Evolutionary conservation across 2,329 filamentous ascomycete genomes (phyloP).

Genomic region (Chaetomiaceae sp.): DNA sequence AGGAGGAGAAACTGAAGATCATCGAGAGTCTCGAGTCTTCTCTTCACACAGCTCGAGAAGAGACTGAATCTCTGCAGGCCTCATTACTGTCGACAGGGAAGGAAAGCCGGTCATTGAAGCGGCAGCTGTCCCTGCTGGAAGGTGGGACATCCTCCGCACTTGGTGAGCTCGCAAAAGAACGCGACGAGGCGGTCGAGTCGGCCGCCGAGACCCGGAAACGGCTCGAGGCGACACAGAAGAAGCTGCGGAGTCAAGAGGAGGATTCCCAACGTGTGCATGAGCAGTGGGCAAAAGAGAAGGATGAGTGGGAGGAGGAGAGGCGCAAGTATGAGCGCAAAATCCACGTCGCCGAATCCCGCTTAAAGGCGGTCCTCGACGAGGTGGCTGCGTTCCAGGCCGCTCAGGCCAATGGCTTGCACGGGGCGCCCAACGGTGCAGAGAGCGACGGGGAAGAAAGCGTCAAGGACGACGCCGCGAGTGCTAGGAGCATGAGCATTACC

Average conservation of each 20-base stretch:
- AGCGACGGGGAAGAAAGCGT: slow-evolving; percentile 58
- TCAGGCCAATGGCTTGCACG: slow-evolving; percentile 35
- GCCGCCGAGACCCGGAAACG: slow-evolving; percentile 69
- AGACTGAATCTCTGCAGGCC: slow-evolving; percentile 67
- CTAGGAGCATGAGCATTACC: slow-evolving; percentile 69
- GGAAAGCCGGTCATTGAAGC: slow-evolving; percentile 75
- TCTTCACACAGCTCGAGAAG: slow-evolving; percentile 65
- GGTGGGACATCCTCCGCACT: slow-evolving; percentile 83
- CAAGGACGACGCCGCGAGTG: slow-evolving; percentile 68
- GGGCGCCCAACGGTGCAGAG: slow-evolving; percentile 37
- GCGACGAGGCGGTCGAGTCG: slow-evolving; percentile 75
- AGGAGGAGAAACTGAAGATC: slow-evolving; percentile 81
- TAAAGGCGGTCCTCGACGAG: slow-evolving; percentile 83
- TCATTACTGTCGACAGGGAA: slow-evolving; percentile 61
- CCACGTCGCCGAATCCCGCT: slow-evolving; percentile 81
- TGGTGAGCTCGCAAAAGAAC: slow-evolving; percentile 75
- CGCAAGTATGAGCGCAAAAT: slow-evolving; percentile 78
- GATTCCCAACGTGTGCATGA: slow-evolving; percentile 73
- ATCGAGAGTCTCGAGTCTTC: slow-evolving; percentile 80
- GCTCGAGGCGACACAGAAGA: slow-evolving; percentile 74
- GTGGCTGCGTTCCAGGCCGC: slow-evolving; percentile 65
- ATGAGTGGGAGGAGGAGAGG: slow-evolving; percentile 78
- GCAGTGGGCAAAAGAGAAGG: slow-evolving; percentile 79
- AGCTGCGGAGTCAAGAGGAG: slow-evolving; percentile 73
- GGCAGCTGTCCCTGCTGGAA: slow-evolving; percentile 81